Evolutionary conservation across 345 rosid species (phyloP).

Genomic region (Corchorus olitorius): DNA sequence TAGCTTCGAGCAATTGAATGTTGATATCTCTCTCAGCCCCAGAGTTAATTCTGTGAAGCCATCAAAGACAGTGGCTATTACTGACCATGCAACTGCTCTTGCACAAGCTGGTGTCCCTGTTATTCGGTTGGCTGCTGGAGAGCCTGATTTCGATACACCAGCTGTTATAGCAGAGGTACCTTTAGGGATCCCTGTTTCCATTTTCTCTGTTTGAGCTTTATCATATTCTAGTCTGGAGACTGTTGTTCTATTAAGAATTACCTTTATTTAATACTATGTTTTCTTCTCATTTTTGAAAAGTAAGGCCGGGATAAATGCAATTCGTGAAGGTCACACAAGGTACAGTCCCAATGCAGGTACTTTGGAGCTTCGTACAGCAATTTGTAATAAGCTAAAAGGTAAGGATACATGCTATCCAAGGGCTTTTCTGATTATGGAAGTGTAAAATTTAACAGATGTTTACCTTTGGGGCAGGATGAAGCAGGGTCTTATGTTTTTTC

Average conservation of each 20-base stretch:
- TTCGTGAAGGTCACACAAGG: conserved; percentile 85
- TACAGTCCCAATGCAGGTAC: conserved; percentile 92
- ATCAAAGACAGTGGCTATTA: conserved; percentile 90
- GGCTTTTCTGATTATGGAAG: background rate
- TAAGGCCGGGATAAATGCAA: conserved; percentile 92
- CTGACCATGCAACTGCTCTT: conserved; percentile 94
- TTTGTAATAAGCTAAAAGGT: conserved; percentile 87
- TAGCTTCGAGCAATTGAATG: conserved; percentile 37
- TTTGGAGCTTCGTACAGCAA: conserved; percentile 77
- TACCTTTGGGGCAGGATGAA: background rate
- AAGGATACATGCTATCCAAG: background rate
- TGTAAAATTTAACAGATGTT: background rate
- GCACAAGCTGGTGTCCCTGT: conserved; percentile 85
- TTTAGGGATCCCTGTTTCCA: background rate
- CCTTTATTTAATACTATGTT: background rate
- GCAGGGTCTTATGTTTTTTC: background rate
- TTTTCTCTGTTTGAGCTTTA: conserved; percentile 1
- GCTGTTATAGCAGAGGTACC: conserved; percentile 71
- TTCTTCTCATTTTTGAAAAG: conserved; percentile 6
- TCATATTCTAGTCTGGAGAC: background rate
- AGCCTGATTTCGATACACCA: conserved; percentile 97
- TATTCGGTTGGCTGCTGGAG: conserved; percentile 94
- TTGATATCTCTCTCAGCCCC: conserved; percentile 80
- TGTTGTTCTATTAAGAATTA: background rate
- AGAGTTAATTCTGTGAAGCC: conserved; percentile 83